Percentiles rank a stretch among this genome's conserved stretches.
Conservation (phyloP, 345 rosid genomes). For the Euphorbia lathyris region DNA sequence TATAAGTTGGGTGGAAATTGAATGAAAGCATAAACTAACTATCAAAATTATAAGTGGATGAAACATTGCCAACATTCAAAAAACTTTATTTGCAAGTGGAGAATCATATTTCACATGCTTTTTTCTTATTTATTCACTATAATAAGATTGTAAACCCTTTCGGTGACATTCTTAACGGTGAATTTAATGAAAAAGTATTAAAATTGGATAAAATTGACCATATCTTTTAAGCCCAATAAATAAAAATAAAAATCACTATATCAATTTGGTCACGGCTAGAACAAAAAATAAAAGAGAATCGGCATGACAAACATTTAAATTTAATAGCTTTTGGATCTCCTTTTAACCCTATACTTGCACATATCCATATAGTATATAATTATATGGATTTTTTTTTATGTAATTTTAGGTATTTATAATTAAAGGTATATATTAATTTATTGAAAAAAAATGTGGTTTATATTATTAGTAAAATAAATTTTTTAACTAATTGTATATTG, state of each 20-base stretch:
- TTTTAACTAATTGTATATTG: too few relatives aligned
- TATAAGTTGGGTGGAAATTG: too few relatives aligned
- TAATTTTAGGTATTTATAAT: too few relatives aligned
- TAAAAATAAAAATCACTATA: not conserved
- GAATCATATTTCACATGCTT: conserved; percentile 20
- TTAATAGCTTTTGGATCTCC: not conserved
- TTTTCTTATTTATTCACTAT: not conserved
- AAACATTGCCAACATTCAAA: not conserved
- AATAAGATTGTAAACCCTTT: conserved; percentile 5
- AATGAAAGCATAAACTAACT: not conserved
- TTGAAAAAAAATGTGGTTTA: too few relatives aligned
- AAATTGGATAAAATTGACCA: conserved; percentile 1
- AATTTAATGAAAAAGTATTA: not conserved
- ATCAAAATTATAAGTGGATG: conserved; percentile 8
- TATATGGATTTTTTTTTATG: too few relatives aligned
- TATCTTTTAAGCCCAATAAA: not conserved
- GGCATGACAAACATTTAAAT: conserved; percentile 18
- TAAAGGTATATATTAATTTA: too few relatives aligned
- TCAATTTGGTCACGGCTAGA: conserved; percentile 27
- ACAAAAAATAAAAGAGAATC: conserved; percentile 16
- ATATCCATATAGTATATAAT: too few relatives aligned
- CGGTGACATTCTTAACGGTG: conserved; percentile 23
- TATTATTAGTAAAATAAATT: too few relatives aligned
- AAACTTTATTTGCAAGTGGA: not conserved
- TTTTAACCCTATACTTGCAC: too few relatives aligned